phyloP scores from a whole-genome alignment of 768 basidiomycete species.

The Tricholoma furcatifolium region DNA sequence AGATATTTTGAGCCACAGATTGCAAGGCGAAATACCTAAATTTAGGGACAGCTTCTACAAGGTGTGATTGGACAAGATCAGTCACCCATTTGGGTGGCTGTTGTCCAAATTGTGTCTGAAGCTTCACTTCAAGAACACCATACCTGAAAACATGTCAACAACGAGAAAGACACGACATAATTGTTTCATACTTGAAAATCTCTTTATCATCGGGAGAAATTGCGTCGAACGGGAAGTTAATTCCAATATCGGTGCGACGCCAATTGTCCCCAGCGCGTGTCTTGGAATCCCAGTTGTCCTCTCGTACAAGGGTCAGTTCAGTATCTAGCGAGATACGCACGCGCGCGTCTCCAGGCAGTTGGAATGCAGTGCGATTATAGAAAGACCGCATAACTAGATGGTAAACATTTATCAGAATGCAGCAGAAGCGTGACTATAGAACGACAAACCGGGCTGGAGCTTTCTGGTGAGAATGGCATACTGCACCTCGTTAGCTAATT shows the following conservation, averaged over 20 bases:
- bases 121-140: slow-evolving; percentile 95
- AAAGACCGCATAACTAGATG: slow-evolving; percentile 88
- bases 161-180: slow-evolving; percentile 14
- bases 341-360: slow-evolving; percentile 96
- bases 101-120: slow-evolving; percentile 95
- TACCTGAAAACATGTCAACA: slow-evolving; percentile 43
- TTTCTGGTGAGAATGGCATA: slow-evolving; percentile 83
- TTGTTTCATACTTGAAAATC: slow-evolving; percentile 67
- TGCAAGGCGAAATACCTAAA: slow-evolving; percentile 61
- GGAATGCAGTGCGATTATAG: slow-evolving; percentile 99
- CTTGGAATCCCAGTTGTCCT: slow-evolving; percentile 93
- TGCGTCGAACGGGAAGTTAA: slow-evolving; percentile 88
- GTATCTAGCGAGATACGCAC: slow-evolving; percentile 99
- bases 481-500: slow-evolving; percentile 96
- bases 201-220: slow-evolving; percentile 79
- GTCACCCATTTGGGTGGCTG: slow-evolving; percentile 96
- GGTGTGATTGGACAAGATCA: slow-evolving; percentile 91
- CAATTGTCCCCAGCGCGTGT: slow-evolving; percentile 84
- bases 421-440: not conserved
- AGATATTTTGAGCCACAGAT: not conserved
- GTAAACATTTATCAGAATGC: not conserved
- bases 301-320: slow-evolving; percentile 89
- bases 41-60: slow-evolving; percentile 97
- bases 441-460: slow-evolving; percentile 71
- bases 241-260: slow-evolving; percentile 91